A percentile compares a stretch with the other conserved stretches of the same genome.
Conservation (phyloP, 1,139 yeast genomes). For the Pichia sp. region DNA sequence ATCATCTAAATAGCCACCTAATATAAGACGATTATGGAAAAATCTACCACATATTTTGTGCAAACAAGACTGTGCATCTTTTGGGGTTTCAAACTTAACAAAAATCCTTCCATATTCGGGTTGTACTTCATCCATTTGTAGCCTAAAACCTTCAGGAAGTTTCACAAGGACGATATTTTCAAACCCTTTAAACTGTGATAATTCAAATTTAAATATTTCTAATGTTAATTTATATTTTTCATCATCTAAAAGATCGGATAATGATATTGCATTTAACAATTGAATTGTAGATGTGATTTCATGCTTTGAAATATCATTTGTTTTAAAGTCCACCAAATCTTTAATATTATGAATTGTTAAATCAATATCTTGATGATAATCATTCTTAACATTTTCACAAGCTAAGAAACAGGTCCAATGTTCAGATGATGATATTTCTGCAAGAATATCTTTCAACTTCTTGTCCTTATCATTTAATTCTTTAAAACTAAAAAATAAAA, state of each 20-base stretch:
- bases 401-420: constrained; percentile 31
- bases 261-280: constrained; percentile 58
- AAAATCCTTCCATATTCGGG: constrained; percentile 70
- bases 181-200: constrained; percentile 49
- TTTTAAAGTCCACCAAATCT: constrained; percentile 14
- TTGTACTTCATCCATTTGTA: constrained; percentile 37
- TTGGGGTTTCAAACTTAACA: constrained; percentile 53
- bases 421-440: constrained; percentile 22
- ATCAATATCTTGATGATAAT: constrained; percentile 23
- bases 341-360: constrained; percentile 19
- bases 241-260: constrained; percentile 56
- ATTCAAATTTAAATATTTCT: constrained; percentile 49
- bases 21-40: constrained; percentile 64
- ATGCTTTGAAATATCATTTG: constrained; percentile 26
- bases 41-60: constrained; percentile 59
- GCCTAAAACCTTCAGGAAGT: constrained; percentile 47
- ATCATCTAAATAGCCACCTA: constrained; percentile 60
- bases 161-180: constrained; percentile 57
- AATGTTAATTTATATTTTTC: constrained; percentile 43
- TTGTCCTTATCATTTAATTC: constrained; percentile 30
- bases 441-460: constrained; percentile 11
- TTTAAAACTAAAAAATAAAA: constrained; percentile 39
- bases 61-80: constrained; percentile 53
- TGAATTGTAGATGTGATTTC: constrained; percentile 53
- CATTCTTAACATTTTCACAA: constrained; percentile 29